Evolutionary conservation across 768 basidiomycete genomes (phyloP), one percentile per base, ranked within the genome.

Genomic region (Boletus edulis): DNA sequence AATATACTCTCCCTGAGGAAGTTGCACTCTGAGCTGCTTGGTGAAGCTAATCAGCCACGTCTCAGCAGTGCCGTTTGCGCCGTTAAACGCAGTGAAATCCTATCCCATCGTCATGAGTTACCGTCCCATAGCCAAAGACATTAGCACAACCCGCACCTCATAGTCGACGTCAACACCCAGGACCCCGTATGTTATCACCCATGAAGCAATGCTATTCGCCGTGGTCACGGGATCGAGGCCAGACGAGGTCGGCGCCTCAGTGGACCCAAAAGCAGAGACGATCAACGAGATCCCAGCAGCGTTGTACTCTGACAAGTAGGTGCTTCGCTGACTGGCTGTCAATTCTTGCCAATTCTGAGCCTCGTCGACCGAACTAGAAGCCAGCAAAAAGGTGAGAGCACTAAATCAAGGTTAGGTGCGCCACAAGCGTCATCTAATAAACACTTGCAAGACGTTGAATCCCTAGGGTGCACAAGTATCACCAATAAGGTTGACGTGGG

Each of bases 91-190:
- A 12, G 55, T 59, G 24, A 74, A 72, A 56, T 74, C 74, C 72
- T 69, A 22, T 27, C 3, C 41, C 24, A 11, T 32, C 41, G 35
- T 46, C 43, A 40, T 61, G 1, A 55, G 45, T 42, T 11, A 39
- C 14, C 14, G 8, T 29, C 24, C 38, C 56, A 27, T 14, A 38
- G 20, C 14, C 13, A 14, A 15, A 15, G 2, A 15, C 15, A 35
- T 5, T 1, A 15, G 12, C 35, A 5, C 13, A 37, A 3, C 35
- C 1, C 13, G 24, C 27, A 72, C 75, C 65, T 78, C 81, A 44
- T 81, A 83, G 63, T 83, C 82, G 55, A 83, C 72, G 49, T 83
- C 82, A 5, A 82, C 73, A 38, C 81, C 81, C 49, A 76, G 74
- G 17, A 83, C 45, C 10, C 69, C 67, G 51, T 79, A 82, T 54